Evolutionary conservation across 1,139 yeast species (phyloP).

Genomic region (Diutina ranongensis): DNA sequence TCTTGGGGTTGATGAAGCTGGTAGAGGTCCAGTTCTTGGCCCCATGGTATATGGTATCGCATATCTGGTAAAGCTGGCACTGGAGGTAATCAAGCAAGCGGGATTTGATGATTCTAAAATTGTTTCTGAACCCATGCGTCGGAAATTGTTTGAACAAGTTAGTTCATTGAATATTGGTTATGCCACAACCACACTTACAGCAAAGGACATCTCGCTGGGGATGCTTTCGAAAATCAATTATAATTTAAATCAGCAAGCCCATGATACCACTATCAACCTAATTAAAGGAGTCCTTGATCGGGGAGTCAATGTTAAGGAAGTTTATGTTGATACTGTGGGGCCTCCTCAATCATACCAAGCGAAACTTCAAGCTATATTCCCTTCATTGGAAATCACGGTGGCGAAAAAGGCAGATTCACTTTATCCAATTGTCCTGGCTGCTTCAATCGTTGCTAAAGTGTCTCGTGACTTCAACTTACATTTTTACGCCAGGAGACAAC

Average conservation of each 20-base stretch:
- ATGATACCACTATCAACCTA: constrained; percentile 77
- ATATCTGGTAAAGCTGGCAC: constrained; percentile 45
- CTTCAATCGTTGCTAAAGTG: constrained; percentile 95
- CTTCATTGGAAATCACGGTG: constrained; percentile 65
- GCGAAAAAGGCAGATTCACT: constrained; percentile 91
- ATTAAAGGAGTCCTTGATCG: constrained; percentile 47
- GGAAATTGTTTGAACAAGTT: constrained; percentile 46
- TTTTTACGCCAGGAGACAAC: constrained; percentile 16
- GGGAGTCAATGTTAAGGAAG: constrained; percentile 55
- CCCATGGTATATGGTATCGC: constrained; percentile 95
- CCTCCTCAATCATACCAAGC: constrained; percentile 80
- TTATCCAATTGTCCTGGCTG: constrained; percentile 91
- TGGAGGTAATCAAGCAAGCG: constrained; percentile 23
- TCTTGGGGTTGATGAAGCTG: constrained; percentile 95
- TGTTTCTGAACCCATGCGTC: constrained; percentile 61
- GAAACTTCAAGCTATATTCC: constrained; percentile 61
- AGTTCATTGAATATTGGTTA: constrained; percentile 67
- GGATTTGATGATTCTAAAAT: constrained; percentile 94
- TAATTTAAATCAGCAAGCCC: constrained; percentile 92
- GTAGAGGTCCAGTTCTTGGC: constrained; percentile 93
- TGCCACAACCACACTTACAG: constrained; percentile 77
- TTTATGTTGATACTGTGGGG: constrained; percentile 93
- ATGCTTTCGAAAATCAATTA: constrained; percentile 50
- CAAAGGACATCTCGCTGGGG: constrained; percentile 77
- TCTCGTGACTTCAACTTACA: constrained; percentile 71